Percentiles rank a stretch among this genome's conserved stretches.
Evolutionary conservation across 2,329 filamentous ascomycete genomes (phyloP).

Genomic region (Magnaporthiopsis incrustans): DNA sequence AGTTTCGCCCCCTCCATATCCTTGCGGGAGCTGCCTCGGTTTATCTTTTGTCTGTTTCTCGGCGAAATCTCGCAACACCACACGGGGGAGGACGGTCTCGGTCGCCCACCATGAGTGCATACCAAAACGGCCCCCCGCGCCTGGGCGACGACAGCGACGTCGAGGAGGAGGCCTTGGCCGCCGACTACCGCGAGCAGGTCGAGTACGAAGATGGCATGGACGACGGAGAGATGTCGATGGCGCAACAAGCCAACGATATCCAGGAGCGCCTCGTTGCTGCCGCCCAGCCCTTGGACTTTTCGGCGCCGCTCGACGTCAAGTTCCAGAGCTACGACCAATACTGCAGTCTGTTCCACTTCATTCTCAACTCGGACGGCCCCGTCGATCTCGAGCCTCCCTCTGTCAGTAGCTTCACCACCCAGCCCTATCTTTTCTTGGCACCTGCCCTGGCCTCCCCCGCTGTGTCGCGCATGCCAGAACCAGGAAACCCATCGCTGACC

Average conservation of each 20-base stretch:
- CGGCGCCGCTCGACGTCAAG: constrained; percentile 91
- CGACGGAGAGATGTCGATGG: constrained; percentile 68
- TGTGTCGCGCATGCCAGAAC: too few species aligned
- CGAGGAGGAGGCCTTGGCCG: constrained; percentile 91
- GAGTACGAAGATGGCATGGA: constrained; percentile 84
- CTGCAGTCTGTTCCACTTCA: constrained; percentile 98
- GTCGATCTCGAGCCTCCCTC: constrained; percentile 95
- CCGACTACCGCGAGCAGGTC: constrained; percentile 94
- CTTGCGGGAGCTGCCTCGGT: background rate
- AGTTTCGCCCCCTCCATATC: background rate
- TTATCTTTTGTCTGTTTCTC: background rate
- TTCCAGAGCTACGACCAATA: constrained; percentile 98
- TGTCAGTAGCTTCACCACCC: constrained; percentile 49
- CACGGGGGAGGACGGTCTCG: background rate
- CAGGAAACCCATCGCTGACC: background rate
- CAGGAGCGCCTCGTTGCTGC: constrained; percentile 86
- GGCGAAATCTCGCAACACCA: background rate
- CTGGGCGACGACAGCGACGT: constrained; percentile 81
- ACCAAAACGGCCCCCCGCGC: constrained; percentile 53
- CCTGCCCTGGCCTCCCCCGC: background rate
- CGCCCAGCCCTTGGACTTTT: constrained; percentile 91
- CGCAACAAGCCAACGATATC: constrained; percentile 78
- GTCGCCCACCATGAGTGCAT: constrained; percentile 48
- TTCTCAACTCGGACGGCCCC: constrained; percentile 97
- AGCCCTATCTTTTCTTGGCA: background rate